Conservation (phyloP, 495 filamentous ascomycete species). For the Hypoxylon lenormandii region DNA sequence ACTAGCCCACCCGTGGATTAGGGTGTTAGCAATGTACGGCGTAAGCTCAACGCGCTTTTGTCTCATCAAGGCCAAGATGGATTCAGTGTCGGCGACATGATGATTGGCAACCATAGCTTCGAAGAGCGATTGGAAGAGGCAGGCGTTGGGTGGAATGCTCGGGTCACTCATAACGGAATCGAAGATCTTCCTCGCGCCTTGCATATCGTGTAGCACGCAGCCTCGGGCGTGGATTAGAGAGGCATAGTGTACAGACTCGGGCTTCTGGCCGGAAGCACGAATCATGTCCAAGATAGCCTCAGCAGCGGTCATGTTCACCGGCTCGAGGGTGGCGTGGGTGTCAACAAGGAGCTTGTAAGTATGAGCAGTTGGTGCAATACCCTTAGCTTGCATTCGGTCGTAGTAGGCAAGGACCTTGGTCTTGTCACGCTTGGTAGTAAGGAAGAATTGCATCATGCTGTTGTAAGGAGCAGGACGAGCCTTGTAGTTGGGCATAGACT, state of each 20-base stretch:
- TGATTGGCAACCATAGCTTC: slow-evolving; percentile 97
- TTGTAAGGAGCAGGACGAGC: slow-evolving; percentile 96
- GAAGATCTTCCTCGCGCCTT: slow-evolving; percentile 82
- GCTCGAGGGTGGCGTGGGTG: slow-evolving; percentile 92
- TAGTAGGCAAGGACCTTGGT: slow-evolving; percentile 95
- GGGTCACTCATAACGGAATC: slow-evolving; percentile 76
- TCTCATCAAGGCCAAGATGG: slow-evolving; percentile 79
- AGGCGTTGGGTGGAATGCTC: slow-evolving; percentile 76
- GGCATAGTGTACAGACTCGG: slow-evolving; percentile 94
- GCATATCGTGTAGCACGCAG: slow-evolving; percentile 91
- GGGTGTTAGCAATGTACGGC: slow-evolving; percentile 96
- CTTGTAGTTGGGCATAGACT: slow-evolving; percentile 98
- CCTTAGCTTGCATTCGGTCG: slow-evolving; percentile 87
- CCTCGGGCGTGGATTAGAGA: slow-evolving; percentile 96
- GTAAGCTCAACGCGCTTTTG: slow-evolving; percentile 81
- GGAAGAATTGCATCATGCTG: slow-evolving; percentile 98
- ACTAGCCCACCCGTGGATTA: slow-evolving; percentile 97
- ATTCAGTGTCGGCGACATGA: slow-evolving; percentile 78
- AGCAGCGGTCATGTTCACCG: slow-evolving; percentile 88
- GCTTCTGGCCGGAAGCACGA: slow-evolving; percentile 74
- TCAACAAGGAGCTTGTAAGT: slow-evolving; percentile 98
- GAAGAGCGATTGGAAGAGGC: slow-evolving; percentile 93
- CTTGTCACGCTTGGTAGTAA: slow-evolving; percentile 95
- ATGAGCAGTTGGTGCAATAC: slow-evolving; percentile 90
- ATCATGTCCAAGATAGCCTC: slow-evolving; percentile 86